Base-by-base conservation (phyloP, 2,329 filamentous ascomycete species). In the Fusarium sp. region DNA sequence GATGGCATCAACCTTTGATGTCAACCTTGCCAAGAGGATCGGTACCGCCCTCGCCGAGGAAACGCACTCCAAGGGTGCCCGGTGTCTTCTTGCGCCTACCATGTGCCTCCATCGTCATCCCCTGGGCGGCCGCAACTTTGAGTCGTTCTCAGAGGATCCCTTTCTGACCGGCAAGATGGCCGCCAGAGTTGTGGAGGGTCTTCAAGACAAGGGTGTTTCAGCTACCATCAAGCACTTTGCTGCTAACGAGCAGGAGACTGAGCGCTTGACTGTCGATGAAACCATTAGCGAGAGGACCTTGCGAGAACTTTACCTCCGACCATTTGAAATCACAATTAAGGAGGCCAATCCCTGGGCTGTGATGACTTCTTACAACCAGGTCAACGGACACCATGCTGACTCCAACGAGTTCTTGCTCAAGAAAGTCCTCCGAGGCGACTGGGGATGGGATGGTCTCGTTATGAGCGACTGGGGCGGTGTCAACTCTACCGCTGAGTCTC, bases 1-100 rank as follows among this genome's bases (percentile, higher is more conserved):
- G 36, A 76, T 93, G 70, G 91, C 90, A 12, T 89, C 90, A 24
- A 91, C 90, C 26, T 93, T 90, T 84, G 90, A 92, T 76, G 76
- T 84, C 7, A 86, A 89, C 13, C 81, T 92, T 31, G 85, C 91
- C 49, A 82, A 87, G 59, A 81, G 88, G 62, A 85, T 91, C 24
- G 91, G 91, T n/a, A 81, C 84, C 44, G 83, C 90, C 24, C 86
- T 92, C 72, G 90, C 88, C 28, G 86, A 90, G 38, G 91, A 83
- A 64, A 78, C 80, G 10, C 78, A 79, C 11, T 78, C 77, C 67
- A 95, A 95, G 82, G 92, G 92, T 62, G 88, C 92, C 14, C 91
- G 94, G 75, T 88, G 93, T n/a, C 89, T 93, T 69, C 86, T 80
- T 48, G 79, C 76, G 22, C 79, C 79, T 12, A 80, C 79, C n/a